phyloP scores from a whole-genome alignment of 2,329 filamentous ascomycete genomes.

The Xylariaceae sp. region DNA sequence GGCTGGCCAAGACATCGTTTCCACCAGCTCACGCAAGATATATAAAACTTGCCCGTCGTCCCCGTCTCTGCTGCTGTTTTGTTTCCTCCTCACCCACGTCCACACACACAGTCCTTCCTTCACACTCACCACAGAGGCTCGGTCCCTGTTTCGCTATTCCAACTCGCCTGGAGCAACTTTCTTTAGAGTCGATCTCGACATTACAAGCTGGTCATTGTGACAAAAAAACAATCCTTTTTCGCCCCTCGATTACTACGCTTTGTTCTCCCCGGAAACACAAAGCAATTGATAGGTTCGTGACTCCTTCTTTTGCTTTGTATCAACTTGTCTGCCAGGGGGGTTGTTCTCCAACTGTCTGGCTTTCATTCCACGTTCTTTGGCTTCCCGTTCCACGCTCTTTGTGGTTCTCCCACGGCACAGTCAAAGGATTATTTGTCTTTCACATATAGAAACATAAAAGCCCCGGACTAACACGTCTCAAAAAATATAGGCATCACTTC shows the following conservation, averaged over 20 bases:
- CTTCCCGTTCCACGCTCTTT: background rate
- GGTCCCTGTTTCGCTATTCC: constrained; percentile 1
- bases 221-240: constrained; percentile 22
- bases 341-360: constrained; percentile 11
- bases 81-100: constrained; percentile 33
- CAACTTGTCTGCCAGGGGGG: constrained; percentile 16
- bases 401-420: background rate
- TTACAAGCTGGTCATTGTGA: constrained; percentile 26
- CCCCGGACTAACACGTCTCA: constrained; percentile 9
- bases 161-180: constrained; percentile 40
- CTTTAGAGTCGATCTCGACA: constrained; percentile 32
- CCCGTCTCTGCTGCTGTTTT: constrained; percentile 28
- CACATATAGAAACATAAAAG: background rate
- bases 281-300: constrained; percentile 27
- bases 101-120: constrained; percentile 32
- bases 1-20: constrained; percentile 2
- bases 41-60: constrained; percentile 26
- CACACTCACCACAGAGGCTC: constrained; percentile 7
- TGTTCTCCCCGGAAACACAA: constrained; percentile 24
- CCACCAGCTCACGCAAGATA: constrained; percentile 18
- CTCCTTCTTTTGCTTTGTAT: constrained; percentile 7
- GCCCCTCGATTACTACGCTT: constrained; percentile 20
- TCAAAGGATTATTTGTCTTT: background rate
- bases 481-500: constrained; percentile 10
- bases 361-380: constrained; percentile 1